A percentile compares a stretch with the other conserved stretches of the same genome.
Evolutionary conservation across 1,284 basidiomycete species (phyloP).

Genomic region (Cutaneotrichosporon cyanovorans): DNA sequence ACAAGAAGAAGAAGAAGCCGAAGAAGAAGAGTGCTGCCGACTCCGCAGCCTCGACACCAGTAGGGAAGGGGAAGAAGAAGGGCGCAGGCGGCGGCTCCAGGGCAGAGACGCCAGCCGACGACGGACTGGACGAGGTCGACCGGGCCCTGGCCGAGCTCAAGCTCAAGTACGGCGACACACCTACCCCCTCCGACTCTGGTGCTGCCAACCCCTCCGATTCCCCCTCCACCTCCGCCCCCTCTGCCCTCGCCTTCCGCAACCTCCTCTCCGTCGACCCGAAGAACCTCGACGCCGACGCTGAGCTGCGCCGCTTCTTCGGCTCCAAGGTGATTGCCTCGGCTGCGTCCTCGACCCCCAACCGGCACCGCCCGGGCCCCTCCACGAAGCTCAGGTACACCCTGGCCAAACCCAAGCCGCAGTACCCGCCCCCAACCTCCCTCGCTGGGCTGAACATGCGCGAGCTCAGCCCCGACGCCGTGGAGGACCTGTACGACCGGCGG

Average conservation of each 20-base stretch:
- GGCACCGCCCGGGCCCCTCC: constrained; percentile 18
- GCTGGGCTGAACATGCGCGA: constrained; percentile 58
- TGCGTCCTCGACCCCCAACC: constrained; percentile 26
- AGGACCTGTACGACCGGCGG: constrained; percentile 48
- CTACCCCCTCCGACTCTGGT: too few species aligned
- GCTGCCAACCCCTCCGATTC: not conserved
- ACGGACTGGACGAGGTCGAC: constrained; percentile 71
- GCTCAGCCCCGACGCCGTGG: constrained; percentile 54
- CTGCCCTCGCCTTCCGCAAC: constrained; percentile 39
- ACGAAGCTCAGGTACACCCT: constrained; percentile 35
- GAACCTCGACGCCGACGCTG: constrained; percentile 75
- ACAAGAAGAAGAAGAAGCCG: constrained; percentile 45
- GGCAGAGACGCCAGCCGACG: constrained; percentile 23
- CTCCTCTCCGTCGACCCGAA: constrained; percentile 67
- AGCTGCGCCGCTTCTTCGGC: constrained; percentile 86
- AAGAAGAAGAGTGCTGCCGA: constrained; percentile 29
- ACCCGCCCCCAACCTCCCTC: constrained; percentile 46
- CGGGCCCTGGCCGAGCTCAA: constrained; percentile 72
- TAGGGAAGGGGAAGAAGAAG: constrained; percentile 50
- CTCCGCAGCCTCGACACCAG: constrained; percentile 25
- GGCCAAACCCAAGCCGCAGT: constrained; percentile 43
- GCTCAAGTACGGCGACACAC: constrained; percentile 50
- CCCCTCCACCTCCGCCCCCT: constrained; percentile 8
- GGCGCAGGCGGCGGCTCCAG: constrained; percentile 4
- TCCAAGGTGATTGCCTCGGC: constrained; percentile 62